Conservation (phyloP, 208 protist genomes). For the Trypanosoma lewisi region DNA sequence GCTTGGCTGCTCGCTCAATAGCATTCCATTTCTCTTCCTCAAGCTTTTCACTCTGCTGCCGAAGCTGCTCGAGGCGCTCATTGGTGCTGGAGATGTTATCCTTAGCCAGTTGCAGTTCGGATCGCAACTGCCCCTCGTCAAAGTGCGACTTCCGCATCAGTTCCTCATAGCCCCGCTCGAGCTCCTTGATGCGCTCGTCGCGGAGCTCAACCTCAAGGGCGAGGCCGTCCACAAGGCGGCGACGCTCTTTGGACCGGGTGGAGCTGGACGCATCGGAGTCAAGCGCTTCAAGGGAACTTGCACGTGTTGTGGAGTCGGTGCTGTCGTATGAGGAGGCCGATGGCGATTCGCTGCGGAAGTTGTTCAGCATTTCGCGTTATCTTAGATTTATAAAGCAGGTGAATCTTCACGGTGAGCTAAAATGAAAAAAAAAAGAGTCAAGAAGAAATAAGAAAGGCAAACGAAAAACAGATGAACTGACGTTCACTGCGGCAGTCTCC, state of each 20-base stretch:
- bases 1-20: not conserved
- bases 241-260: constrained; percentile 13
- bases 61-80: not conserved
- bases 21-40: not conserved
- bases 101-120: constrained; percentile 14
- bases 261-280: constrained; percentile 17
- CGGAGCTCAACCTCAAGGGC: constrained; percentile 40
- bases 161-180: constrained; percentile 33
- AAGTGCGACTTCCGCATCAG: constrained; percentile 39
- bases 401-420: too few species aligned
- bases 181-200: constrained; percentile 51
- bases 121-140: constrained; percentile 26
- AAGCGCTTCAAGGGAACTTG: constrained; percentile 5
- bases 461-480: too few species aligned
- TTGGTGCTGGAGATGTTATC: not conserved
- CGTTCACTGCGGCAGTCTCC: too few species aligned
- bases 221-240: constrained; percentile 24
- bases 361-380: constrained; percentile 11
- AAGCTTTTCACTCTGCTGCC: too few species aligned
- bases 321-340: constrained; percentile 26
- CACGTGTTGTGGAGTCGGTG: constrained; percentile 25
- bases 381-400: not conserved
- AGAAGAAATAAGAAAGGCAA: too few species aligned
- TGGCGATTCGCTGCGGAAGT: constrained; percentile 11
- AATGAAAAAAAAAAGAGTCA: constrained; percentile 4